Percentiles rank a stretch among this genome's conserved stretches.
phyloP scores from a whole-genome alignment of 2,329 filamentous ascomycete genomes.

The Epichloe scottii region DNA sequence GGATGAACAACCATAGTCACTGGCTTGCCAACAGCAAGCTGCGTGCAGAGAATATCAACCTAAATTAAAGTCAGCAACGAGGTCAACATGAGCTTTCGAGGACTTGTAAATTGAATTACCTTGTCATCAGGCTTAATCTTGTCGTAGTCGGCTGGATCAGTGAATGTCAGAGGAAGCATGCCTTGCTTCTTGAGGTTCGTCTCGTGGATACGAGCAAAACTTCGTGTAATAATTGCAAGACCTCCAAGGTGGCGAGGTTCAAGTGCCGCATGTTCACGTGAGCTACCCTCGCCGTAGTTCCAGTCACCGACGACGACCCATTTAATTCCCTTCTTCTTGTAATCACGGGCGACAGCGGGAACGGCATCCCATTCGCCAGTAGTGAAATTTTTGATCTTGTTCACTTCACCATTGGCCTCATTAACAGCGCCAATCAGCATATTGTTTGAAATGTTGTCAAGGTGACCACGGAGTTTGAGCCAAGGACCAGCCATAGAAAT shows the following conservation, averaged over 20 bases:
- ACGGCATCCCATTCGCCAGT: conserved; percentile 78
- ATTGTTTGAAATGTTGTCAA: conserved; percentile 99
- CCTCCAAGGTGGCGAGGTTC: conserved; percentile 96
- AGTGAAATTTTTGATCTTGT: conserved; percentile 89
- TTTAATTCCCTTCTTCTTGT: conserved; percentile 91
- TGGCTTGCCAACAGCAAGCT: conserved; percentile 86
- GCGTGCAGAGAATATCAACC: conserved; percentile 76
- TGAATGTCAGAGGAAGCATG: conserved; percentile 96
- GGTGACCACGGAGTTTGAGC: conserved; percentile 97
- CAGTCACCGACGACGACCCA: conserved; percentile 99
- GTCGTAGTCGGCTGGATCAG: conserved; percentile 92
- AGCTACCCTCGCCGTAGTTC: conserved; percentile 98
- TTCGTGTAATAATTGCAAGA: conserved; percentile 89
- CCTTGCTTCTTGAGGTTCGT: conserved; percentile 99
- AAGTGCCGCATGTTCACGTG: conserved; percentile 94
- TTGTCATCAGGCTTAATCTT: conserved; percentile 89
- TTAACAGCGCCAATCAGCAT: conserved; percentile 98
- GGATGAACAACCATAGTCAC: conserved; percentile 87
- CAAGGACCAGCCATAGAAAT: conserved; percentile 95
- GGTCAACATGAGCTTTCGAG: neutral
- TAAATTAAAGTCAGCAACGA: conserved; percentile 18
- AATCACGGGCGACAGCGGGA: conserved; percentile 88
- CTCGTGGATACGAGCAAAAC: conserved; percentile 98
- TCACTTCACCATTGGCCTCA: conserved; percentile 88
- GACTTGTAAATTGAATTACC: conserved; percentile 26